Conservation (phyloP, 176 grass and related monocot genomes). For the Musa schizocarpa region DNA sequence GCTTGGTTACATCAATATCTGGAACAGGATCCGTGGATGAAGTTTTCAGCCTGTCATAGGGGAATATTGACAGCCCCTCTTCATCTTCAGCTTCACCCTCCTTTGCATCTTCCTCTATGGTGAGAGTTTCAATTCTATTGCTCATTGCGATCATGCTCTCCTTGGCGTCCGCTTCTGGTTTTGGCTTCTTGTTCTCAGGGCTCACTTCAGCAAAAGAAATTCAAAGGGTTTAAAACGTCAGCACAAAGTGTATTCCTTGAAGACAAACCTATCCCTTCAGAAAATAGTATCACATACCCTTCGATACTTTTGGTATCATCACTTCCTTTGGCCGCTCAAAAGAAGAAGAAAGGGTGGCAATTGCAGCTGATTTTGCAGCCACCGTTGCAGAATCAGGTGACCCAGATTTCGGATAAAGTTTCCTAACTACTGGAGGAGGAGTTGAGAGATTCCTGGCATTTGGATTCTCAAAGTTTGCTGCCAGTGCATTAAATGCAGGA, state of each 20-base stretch:
- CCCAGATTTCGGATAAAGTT: conserved; percentile 67
- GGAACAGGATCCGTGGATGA: conserved; percentile 40
- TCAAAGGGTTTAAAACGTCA: not conserved
- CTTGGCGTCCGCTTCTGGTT: conserved; percentile 28
- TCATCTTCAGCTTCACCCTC: conserved; percentile 44
- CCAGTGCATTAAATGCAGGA: conserved; percentile 75
- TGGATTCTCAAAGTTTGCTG: conserved; percentile 80
- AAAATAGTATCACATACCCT: conserved; percentile 41
- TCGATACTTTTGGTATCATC: conserved; percentile 36
- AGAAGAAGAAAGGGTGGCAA: conserved; percentile 34
- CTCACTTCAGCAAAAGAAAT: conserved; percentile 14
- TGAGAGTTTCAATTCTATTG: conserved; percentile 19
- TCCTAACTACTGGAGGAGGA: conserved; percentile 72
- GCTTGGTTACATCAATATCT: conserved; percentile 67
- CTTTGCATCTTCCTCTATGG: conserved; percentile 1
- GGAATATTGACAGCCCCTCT: conserved; percentile 36
- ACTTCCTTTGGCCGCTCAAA: conserved; percentile 38
- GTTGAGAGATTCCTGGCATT: conserved; percentile 78
- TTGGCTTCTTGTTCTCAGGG: conserved; percentile 26
- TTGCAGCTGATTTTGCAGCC: conserved; percentile 42
- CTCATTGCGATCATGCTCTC: conserved; percentile 1
- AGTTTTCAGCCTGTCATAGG: conserved; percentile 59
- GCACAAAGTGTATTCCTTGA: not conserved
- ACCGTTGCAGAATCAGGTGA: conserved; percentile 40
- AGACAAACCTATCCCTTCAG: not conserved